Base-by-base conservation (phyloP, 2,329 filamentous ascomycete species). In the Fusarium chlamydosporum region DNA sequence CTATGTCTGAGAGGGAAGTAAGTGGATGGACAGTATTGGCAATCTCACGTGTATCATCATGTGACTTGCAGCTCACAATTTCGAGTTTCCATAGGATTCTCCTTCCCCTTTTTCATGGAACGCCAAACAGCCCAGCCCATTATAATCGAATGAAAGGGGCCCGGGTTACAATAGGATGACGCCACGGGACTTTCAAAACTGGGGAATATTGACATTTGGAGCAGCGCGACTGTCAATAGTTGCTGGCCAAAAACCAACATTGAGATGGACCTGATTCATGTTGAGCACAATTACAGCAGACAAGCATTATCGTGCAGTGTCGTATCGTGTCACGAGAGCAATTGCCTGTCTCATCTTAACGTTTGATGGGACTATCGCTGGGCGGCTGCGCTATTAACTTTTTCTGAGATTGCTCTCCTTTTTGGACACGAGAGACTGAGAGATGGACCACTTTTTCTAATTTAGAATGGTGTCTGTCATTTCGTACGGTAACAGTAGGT, bases 401-500 rank as follows among this genome's bases (percentile, higher is more conserved):
- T 33, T 70, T 23, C 23, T 41, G 51, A 68, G 61, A 68, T 68
- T 68, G 13, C 51, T 55, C 65, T 56, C 66, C 66, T 70, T 70
- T 68, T 51, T 50, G 41, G 47, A 63, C 43, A 70, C 61, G 62
- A 70, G 59, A 46, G 23, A 23, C 23, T 23, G 23, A 23, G 61
- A 66, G 34, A 40, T 31, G 67, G 64, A 29, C 67, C 67, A 68
- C 67, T 70, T 70, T 70, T 69, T 64, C 23, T 67, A 70, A 70
- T 67, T 51, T 70, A 69, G 51, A 11, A 63, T 27, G 23, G n/a
- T 23, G 59, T 57, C 43, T 62, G 50, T 67, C 66, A 66, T 67
- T 53, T 45, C 42, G 41, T 9, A n/a, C n/a, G n/a, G n/a, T n/a
- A n/a, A n/a, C n/a, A n/a, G n/a, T n/a, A n/a, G 23, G 23, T 23